Evolutionary conservation across 495 filamentous ascomycete species (phyloP).

Genomic region (Darksidea phi): DNA sequence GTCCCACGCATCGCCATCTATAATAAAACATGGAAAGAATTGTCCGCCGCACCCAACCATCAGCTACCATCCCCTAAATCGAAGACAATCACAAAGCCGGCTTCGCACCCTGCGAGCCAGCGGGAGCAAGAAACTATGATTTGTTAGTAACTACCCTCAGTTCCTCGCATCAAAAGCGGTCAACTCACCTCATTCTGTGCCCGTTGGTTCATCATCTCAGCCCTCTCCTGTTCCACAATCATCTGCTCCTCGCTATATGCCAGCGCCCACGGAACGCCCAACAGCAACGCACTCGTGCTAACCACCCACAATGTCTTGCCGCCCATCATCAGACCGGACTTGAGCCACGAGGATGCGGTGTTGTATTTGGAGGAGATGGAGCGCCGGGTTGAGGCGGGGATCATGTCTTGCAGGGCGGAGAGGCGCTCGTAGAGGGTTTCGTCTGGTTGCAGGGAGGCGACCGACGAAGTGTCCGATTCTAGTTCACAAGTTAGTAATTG

Average conservation of each 20-base stretch:
- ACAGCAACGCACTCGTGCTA: conserved; percentile 78
- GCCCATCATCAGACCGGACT: conserved; percentile 61
- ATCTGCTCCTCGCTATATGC: conserved; percentile 94
- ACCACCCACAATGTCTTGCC: conserved; percentile 87
- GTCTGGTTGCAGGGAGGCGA: conserved; percentile 53
- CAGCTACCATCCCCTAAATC: background rate
- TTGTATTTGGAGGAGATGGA: conserved; percentile 60
- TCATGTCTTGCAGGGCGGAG: conserved; percentile 83
- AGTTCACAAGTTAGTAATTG: background rate
- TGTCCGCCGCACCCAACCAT: background rate
- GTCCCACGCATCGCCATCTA: background rate
- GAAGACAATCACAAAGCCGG: background rate
- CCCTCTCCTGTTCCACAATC: conserved; percentile 92
- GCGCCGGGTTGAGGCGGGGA: conserved; percentile 79
- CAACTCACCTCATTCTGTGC: conserved; percentile 62
- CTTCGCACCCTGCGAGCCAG: background rate
- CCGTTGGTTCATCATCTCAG: conserved; percentile 87
- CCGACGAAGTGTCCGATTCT: conserved; percentile 51
- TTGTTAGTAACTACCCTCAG: background rate
- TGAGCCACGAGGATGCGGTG: conserved; percentile 57
- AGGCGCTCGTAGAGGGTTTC: conserved; percentile 77
- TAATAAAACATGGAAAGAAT: background rate
- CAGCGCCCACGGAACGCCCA: conserved; percentile 90
- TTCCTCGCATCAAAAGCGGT: background rate
- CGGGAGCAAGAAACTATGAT: background rate